phyloP scores from a whole-genome alignment of 768 basidiomycete genomes.

The Astraeus odoratus region DNA sequence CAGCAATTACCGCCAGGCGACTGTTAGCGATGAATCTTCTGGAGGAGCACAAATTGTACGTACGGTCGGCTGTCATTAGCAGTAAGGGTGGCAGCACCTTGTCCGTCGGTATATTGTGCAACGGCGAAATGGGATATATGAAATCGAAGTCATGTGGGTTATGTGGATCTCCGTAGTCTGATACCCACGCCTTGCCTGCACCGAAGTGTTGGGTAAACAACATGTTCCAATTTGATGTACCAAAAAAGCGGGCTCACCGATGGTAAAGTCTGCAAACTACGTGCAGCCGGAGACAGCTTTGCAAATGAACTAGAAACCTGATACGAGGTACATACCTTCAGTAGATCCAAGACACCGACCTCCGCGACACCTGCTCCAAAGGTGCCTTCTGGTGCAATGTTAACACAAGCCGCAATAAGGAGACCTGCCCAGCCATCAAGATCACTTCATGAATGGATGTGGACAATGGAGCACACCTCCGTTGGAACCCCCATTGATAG shows the following conservation, averaged over 20 bases:
- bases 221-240: background rate
- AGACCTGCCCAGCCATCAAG: conserved; percentile 39
- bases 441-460: conserved; percentile 1
- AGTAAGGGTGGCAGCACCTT: conserved; percentile 61
- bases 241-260: conserved; percentile 37
- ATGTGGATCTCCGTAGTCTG: conserved; percentile 75
- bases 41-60: conserved; percentile 24
- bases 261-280: conserved; percentile 71
- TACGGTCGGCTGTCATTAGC: conserved; percentile 79
- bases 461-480: conserved; percentile 45
- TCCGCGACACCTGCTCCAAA: conserved; percentile 78
- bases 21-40: background rate
- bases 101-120: conserved; percentile 68
- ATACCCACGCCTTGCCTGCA: conserved; percentile 66
- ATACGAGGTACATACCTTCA: conserved; percentile 44
- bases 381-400: conserved; percentile 67
- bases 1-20: background rate
- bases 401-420: conserved; percentile 78
- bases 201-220: conserved; percentile 5
- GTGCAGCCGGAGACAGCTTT: background rate
- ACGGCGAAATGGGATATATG: conserved; percentile 70
- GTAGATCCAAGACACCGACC: conserved; percentile 75
- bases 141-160: conserved; percentile 78
- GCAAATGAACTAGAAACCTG: background rate
- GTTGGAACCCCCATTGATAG: conserved; percentile 76